These are phyloP conservation scores for Dendrocalamus sinicus DNA, from an alignment of 176 grass and related monocot genomes.

Conservation along the genomic window DNA sequence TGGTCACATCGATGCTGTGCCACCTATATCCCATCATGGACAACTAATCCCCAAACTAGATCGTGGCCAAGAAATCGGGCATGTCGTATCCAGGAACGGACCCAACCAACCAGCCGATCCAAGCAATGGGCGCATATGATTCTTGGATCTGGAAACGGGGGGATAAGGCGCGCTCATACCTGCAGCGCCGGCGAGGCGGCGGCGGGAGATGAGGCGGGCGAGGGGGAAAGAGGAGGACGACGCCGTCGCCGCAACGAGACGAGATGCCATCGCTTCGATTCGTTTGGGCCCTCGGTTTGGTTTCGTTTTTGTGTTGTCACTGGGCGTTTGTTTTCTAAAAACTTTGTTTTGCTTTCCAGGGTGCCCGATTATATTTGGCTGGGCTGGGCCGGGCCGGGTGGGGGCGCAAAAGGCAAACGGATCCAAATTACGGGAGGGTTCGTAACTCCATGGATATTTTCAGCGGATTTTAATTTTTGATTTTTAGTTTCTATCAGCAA, in stretches of 20 bases:
- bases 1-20: background rate
- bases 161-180: slow-evolving; percentile 20
- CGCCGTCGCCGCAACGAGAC: slow-evolving; percentile 53
- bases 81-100: slow-evolving; percentile 1
- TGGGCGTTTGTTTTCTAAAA: too few relatives aligned
- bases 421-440: too few relatives aligned
- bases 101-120: slow-evolving; percentile 15
- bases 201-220: slow-evolving; percentile 48
- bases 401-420: too few relatives aligned
- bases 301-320: too few relatives aligned
- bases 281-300: background rate
- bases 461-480: too few relatives aligned
- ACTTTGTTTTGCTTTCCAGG: background rate
- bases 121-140: background rate
- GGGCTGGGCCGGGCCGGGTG: background rate
- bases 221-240: slow-evolving; percentile 33
- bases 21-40: background rate
- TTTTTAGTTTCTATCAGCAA: too few relatives aligned
- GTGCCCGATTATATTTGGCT: background rate
- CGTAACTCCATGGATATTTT: too few relatives aligned
- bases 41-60: background rate
- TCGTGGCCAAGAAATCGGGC: background rate
- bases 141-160: slow-evolving; percentile 38
- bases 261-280: slow-evolving; percentile 51
- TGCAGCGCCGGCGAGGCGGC: slow-evolving; percentile 50